Evolutionary conservation across 768 basidiomycete genomes (phyloP).

Genomic region (Xerocomellus intermedius): DNA sequence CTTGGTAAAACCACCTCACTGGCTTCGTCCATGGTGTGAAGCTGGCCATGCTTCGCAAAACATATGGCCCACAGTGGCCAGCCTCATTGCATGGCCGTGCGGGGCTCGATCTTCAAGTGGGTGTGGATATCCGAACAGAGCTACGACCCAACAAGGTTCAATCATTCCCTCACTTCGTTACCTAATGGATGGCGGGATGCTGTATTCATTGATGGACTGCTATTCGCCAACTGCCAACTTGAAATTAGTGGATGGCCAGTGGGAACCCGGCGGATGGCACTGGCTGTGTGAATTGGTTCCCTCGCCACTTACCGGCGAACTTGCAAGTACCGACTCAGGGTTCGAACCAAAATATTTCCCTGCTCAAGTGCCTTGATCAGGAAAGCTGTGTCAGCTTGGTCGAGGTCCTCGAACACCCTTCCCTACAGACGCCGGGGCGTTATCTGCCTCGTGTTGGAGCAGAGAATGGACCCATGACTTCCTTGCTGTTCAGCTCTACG

Average conservation of each 20-base stretch:
- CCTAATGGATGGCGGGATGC: slow-evolving; percentile 16
- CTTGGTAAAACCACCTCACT: slow-evolving; percentile 4
- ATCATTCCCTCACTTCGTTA: background rate
- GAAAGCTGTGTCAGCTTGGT: slow-evolving; percentile 1
- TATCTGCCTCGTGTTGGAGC: slow-evolving; percentile 28
- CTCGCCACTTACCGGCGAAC: background rate
- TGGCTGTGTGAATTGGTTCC: background rate
- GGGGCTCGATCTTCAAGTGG: background rate
- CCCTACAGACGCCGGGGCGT: slow-evolving; percentile 29
- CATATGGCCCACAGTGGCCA: background rate
- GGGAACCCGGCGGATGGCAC: background rate
- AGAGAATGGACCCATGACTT: background rate
- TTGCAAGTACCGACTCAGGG: background rate
- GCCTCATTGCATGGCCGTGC: slow-evolving; percentile 12
- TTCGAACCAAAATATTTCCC: slow-evolving; percentile 9
- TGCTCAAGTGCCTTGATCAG: slow-evolving; percentile 7
- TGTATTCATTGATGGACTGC: slow-evolving; percentile 11
- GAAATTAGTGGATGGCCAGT: background rate
- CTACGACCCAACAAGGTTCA: background rate
- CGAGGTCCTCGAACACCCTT: slow-evolving; percentile 22
- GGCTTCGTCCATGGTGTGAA: slow-evolving; percentile 4
- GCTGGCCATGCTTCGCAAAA: background rate
- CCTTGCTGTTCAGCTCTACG: background rate
- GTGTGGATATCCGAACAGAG: background rate
- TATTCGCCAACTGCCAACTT: slow-evolving; percentile 5